These are phyloP conservation scores for Puccinia hordei DNA, from an alignment of 1,284 basidiomycete species.

Conservation along the genomic window DNA sequence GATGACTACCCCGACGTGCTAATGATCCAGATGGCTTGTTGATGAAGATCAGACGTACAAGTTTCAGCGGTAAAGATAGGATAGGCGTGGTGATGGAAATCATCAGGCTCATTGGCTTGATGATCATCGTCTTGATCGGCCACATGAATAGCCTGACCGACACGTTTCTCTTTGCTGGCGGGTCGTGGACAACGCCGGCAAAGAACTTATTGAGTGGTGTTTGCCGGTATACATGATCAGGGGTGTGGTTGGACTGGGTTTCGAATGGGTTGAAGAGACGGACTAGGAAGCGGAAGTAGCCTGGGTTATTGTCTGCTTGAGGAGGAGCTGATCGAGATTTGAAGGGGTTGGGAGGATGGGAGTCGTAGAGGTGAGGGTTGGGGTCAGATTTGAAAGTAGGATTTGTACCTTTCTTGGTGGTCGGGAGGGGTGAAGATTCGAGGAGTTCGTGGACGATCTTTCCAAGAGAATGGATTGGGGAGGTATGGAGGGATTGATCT, in stretches of 20 bases:
- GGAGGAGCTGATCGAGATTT: neutral
- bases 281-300: neutral
- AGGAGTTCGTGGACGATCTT: slow-evolving; percentile 15
- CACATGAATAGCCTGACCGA: neutral
- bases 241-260: neutral
- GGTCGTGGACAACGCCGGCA: too few species aligned
- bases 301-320: neutral
- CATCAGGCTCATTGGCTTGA: neutral
- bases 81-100: neutral
- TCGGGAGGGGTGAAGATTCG: neutral
- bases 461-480: slow-evolving; percentile 5
- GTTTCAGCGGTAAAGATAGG: neutral
- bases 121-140: neutral
- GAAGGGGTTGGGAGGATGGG: neutral
- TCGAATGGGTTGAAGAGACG: neutral
- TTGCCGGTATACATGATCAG: neutral
- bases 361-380: neutral
- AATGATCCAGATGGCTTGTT: neutral
- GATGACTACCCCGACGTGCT: too few species aligned
- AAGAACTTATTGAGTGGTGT: neutral
- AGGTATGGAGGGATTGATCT: neutral
- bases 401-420: neutral
- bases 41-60: neutral
- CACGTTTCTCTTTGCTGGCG: neutral
- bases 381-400: neutral